Evolutionary conservation across 306 rosid species (phyloP).

Genomic region (Ammopiptanthus mongolicus): DNA sequence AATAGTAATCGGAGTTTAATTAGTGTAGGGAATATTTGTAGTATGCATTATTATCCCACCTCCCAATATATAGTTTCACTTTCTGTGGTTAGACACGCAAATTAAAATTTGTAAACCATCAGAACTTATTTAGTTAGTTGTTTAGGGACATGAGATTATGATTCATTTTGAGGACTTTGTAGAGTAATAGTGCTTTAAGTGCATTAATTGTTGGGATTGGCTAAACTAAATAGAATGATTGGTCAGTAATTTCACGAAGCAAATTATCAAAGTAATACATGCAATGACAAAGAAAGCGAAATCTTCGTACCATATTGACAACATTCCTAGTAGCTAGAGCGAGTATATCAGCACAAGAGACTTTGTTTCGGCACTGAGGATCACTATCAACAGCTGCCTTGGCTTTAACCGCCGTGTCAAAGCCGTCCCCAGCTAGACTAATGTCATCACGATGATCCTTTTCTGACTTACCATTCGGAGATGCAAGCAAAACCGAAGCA

Average conservation of each 20-base stretch:
- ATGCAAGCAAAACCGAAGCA: constrained; percentile 62
- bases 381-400: constrained; percentile 71
- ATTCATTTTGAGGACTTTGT: no score
- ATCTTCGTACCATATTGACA: constrained; percentile 54
- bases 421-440: constrained; percentile 82
- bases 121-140: no score
- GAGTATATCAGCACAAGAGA: constrained; percentile 88
- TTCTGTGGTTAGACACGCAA: not conserved
- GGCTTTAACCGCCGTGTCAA: constrained; percentile 80
- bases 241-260: not conserved
- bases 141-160: no score
- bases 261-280: not conserved
- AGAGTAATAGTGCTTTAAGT: not conserved
- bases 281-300: not conserved
- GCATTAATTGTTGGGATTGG: not conserved
- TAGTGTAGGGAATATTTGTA: no score
- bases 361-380: constrained; percentile 56
- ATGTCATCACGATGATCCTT: constrained; percentile 69
- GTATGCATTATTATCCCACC: not conserved
- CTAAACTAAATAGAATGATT: not conserved
- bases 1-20: not conserved
- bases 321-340: constrained; percentile 91
- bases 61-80: not conserved
- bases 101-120: not conserved
- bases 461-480: constrained; percentile 51